phyloP scores from a whole-genome alignment of 257 asterid genomes.

The Nicotiana obtusifolia region DNA sequence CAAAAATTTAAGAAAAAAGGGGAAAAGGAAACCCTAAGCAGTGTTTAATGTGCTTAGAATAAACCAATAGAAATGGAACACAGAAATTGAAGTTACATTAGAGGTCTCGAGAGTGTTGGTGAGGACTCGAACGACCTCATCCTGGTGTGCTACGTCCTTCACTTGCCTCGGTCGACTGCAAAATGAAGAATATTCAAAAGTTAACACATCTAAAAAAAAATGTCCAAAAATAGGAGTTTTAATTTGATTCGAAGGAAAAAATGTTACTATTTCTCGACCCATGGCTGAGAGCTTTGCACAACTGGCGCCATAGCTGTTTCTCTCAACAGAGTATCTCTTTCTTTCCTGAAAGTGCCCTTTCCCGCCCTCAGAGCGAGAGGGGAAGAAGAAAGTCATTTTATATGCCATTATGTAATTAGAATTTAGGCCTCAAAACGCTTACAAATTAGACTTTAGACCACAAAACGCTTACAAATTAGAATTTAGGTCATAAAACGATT shows the following conservation, averaged over 20 bases:
- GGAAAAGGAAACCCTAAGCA: background rate
- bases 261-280: constrained; percentile 95
- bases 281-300: constrained; percentile 85
- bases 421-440: background rate
- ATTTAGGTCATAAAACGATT: background rate
- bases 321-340: background rate
- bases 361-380: background rate
- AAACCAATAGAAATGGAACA: background rate
- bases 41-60: background rate
- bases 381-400: background rate
- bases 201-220: background rate
- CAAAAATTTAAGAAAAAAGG: background rate
- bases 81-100: constrained; percentile 37
- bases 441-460: background rate
- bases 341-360: background rate
- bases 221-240: background rate
- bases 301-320: constrained; percentile 66
- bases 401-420: background rate
- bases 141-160: constrained; percentile 98
- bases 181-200: background rate
- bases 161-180: constrained; percentile 92
- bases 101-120: constrained; percentile 94
- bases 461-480: background rate
- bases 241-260: background rate
- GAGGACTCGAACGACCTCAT: constrained; percentile 94